Percentiles rank a stretch among this genome's conserved stretches.
phyloP scores from a whole-genome alignment of 192 early-diverging fungal genomes.

The Mortierella claussenii region DNA sequence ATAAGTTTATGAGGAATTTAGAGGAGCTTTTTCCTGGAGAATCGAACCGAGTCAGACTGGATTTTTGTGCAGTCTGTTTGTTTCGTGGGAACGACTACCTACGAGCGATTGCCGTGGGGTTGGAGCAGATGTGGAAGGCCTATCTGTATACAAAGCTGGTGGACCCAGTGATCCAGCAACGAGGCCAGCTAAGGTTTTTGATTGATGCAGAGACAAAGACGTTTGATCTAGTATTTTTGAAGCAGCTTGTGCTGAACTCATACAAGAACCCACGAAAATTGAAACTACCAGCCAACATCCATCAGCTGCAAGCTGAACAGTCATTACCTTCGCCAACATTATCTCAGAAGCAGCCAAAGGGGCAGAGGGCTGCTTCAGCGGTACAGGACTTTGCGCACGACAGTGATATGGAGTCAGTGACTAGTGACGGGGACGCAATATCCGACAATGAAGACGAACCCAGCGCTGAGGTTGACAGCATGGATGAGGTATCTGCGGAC shows the following conservation, averaged over 20 bases:
- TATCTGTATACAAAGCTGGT: conserved; percentile 39
- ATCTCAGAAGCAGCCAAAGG: not conserved
- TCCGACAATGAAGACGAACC: not conserved
- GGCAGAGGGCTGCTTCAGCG: too few relatives aligned
- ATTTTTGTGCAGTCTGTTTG: conserved; percentile 46
- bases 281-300: not conserved
- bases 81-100: conserved; percentile 54
- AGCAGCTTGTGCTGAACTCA: conserved; percentile 28
- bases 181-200: conserved; percentile 13
- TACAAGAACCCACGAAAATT: conserved; percentile 11
- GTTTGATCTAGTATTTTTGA: conserved; percentile 41
- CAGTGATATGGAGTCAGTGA: too few relatives aligned
- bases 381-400: not conserved
- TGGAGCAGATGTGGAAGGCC: conserved; percentile 36
- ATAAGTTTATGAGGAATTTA: conserved; percentile 29
- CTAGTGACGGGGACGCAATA: too few relatives aligned
- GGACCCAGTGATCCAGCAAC: conserved; percentile 17
- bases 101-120: conserved; percentile 10
- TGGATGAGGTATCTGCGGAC: conserved; percentile 6
- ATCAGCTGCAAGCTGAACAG: not conserved
- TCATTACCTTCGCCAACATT: not conserved
- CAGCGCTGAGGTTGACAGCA: not conserved
- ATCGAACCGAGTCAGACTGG: conserved; percentile 25
- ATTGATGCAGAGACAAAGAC: conserved; percentile 42
- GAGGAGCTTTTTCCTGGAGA: conserved; percentile 43